Percentiles rank a stretch among this genome's conserved stretches.
phyloP scores from a whole-genome alignment of 2,329 filamentous ascomycete species.

The Talaromyces sp. region DNA sequence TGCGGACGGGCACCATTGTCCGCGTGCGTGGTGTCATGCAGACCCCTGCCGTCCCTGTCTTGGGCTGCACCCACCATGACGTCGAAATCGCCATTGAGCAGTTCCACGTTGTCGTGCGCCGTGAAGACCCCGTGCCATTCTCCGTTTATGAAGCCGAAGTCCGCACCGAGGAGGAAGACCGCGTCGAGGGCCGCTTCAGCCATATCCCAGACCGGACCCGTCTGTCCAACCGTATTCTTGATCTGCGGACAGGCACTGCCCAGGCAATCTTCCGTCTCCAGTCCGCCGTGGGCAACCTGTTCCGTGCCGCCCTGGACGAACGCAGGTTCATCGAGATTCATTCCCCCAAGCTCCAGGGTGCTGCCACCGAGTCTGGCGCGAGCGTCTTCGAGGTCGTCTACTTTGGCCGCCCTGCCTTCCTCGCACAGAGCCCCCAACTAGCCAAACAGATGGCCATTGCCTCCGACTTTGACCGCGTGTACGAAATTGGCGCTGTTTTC shows the following conservation, averaged over 20 bases:
- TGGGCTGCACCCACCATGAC: conserved; percentile 68
- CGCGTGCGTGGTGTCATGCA: conserved; percentile 70
- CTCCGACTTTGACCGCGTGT: conserved; percentile 82
- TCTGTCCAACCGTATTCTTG: conserved; percentile 72
- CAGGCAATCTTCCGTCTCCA: conserved; percentile 86
- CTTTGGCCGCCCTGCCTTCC: conserved; percentile 78
- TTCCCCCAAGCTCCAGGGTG: conserved; percentile 84
- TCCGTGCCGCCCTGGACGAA: conserved; percentile 69
- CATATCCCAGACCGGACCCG: conserved; percentile 69
- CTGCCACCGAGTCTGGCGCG: conserved; percentile 84
- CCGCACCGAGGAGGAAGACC: conserved; percentile 46
- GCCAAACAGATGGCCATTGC: conserved; percentile 92
- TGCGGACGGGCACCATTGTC: conserved; percentile 73
- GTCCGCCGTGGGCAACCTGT: conserved; percentile 71
- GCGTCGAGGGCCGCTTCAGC: conserved; percentile 51
- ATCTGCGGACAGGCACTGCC: conserved; percentile 77
- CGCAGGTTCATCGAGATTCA: conserved; percentile 88
- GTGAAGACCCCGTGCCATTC: conserved; percentile 61
- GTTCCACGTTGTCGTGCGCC: conserved; percentile 57
- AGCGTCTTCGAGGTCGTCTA: conserved; percentile 91
- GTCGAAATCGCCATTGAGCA: conserved; percentile 69
- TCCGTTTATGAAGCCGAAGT: conserved; percentile 67
- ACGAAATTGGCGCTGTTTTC: conserved; percentile 86
- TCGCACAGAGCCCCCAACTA: conserved; percentile 86
- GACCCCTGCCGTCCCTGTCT: conserved; percentile 66